phyloP scores from a whole-genome alignment of 257 asterid species.

The Craterostigma plantagineum region DNA sequence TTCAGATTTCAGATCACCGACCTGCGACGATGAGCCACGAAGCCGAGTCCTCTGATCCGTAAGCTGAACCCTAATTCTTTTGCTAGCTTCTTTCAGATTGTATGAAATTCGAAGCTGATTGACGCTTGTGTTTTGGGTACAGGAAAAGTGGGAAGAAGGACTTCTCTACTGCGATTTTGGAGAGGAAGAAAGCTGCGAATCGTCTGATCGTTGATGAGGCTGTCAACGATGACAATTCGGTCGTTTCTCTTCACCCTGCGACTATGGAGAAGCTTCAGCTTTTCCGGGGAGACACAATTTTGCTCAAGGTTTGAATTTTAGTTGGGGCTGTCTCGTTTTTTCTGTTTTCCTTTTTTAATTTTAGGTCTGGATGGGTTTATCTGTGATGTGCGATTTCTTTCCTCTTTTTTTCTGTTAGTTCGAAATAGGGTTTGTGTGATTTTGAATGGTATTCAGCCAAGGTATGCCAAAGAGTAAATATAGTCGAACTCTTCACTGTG shows the following conservation, averaged over 20 bases:
- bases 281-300: slow-evolving; percentile 60
- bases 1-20: too few relatives aligned
- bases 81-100: not conserved
- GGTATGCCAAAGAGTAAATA: too few relatives aligned
- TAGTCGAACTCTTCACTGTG: too few relatives aligned
- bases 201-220: slow-evolving; percentile 71
- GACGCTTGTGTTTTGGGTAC: slow-evolving; percentile 7
- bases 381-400: too few relatives aligned
- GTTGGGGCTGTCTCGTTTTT: not conserved
- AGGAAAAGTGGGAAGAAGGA: slow-evolving; percentile 55
- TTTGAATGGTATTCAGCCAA: not conserved
- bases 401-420: too few relatives aligned
- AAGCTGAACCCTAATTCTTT: slow-evolving; percentile 12
- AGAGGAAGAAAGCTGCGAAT: slow-evolving; percentile 64
- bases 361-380: not conserved
- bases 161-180: slow-evolving; percentile 66
- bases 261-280: slow-evolving; percentile 80
- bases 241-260: slow-evolving; percentile 46
- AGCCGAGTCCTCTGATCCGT: slow-evolving; percentile 71
- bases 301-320: slow-evolving; percentile 34
- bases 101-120: not conserved
- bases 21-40: slow-evolving; percentile 28
- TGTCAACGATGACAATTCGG: slow-evolving; percentile 73
- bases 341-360: not conserved
- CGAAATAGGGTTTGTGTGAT: not conserved